Conservation (phyloP, 306 rosid species). For the Casuarina glauca region DNA sequence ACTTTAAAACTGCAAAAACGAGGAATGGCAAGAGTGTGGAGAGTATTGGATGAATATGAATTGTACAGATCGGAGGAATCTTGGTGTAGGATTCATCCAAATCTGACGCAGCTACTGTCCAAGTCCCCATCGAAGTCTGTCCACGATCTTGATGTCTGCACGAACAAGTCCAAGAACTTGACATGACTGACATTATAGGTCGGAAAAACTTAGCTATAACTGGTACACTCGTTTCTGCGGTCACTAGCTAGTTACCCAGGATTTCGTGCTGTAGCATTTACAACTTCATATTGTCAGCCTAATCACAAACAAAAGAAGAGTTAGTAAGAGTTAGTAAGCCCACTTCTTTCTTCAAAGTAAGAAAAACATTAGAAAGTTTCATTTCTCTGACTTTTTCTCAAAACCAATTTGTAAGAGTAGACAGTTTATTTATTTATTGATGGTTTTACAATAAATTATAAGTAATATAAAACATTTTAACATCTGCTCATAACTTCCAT, state of each 20-base stretch:
- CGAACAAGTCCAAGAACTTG: neutral
- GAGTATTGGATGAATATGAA: neutral
- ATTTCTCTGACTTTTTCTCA: too few species aligned
- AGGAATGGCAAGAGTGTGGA: neutral
- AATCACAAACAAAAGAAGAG: too few species aligned
- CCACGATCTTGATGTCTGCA: neutral
- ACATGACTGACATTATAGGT: neutral
- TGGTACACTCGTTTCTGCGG: neutral
- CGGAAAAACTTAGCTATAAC: neutral
- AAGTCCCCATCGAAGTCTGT: neutral
- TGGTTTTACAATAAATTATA: too few species aligned
- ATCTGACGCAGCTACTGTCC: constrained; percentile 2
- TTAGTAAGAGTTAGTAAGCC: too few species aligned
- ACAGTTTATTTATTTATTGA: too few species aligned
- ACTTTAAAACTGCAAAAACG: neutral
- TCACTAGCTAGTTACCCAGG: neutral
- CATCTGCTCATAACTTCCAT: too few species aligned
- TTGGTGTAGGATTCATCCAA: neutral
- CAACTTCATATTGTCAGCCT: neutral
- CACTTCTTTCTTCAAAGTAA: too few species aligned
- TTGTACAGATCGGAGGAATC: neutral
- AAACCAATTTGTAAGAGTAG: too few species aligned
- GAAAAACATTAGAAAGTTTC: too few species aligned
- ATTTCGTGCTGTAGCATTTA: too few species aligned
- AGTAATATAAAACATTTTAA: too few species aligned